These are phyloP conservation scores for Exophiala lecanii-corni DNA, from an alignment of 2,329 filamentous ascomycete species.

Conservation along the genomic window DNA sequence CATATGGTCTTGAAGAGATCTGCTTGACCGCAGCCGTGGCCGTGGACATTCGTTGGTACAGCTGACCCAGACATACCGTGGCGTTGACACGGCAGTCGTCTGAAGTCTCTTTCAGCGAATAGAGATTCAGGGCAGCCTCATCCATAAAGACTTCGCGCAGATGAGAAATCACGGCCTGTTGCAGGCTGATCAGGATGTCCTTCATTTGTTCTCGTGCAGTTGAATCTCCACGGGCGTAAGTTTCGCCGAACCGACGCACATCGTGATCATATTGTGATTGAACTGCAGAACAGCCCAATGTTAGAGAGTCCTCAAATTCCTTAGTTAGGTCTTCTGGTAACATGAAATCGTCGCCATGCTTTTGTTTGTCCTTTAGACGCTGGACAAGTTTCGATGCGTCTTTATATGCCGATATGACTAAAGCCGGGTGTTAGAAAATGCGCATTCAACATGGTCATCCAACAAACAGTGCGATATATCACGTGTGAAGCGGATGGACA, in stretches of 20 bases:
- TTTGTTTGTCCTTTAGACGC: slow-evolving; percentile 27
- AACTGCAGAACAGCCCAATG: slow-evolving; percentile 31
- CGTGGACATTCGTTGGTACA: slow-evolving; percentile 32
- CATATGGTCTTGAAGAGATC: slow-evolving; percentile 8
- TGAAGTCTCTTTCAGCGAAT: slow-evolving; percentile 31
- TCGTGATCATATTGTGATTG: slow-evolving; percentile 33
- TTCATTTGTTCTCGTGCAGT: slow-evolving; percentile 36
- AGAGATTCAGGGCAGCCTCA: slow-evolving; percentile 30
- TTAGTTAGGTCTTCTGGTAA: slow-evolving; percentile 22
- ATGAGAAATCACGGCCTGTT: slow-evolving; percentile 33
- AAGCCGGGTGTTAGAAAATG: slow-evolving; percentile 5
- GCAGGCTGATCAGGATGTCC: slow-evolving; percentile 35
- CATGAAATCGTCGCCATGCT: slow-evolving; percentile 15
- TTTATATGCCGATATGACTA: slow-evolving; percentile 31
- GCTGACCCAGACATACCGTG: slow-evolving; percentile 31
- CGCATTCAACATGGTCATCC: no score
- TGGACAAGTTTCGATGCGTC: slow-evolving; percentile 30
- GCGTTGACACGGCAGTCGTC: slow-evolving; percentile 33
- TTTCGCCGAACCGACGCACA: slow-evolving; percentile 31
- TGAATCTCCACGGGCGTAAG: slow-evolving; percentile 34
- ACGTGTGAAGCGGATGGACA: no score
- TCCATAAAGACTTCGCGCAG: slow-evolving; percentile 31
- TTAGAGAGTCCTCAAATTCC: slow-evolving; percentile 34
- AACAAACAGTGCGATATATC: no score
- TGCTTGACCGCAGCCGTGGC: slow-evolving; percentile 21